phyloP scores from a whole-genome alignment of 2,329 filamentous ascomycete genomes.

The Sclerotinia subarctica region DNA sequence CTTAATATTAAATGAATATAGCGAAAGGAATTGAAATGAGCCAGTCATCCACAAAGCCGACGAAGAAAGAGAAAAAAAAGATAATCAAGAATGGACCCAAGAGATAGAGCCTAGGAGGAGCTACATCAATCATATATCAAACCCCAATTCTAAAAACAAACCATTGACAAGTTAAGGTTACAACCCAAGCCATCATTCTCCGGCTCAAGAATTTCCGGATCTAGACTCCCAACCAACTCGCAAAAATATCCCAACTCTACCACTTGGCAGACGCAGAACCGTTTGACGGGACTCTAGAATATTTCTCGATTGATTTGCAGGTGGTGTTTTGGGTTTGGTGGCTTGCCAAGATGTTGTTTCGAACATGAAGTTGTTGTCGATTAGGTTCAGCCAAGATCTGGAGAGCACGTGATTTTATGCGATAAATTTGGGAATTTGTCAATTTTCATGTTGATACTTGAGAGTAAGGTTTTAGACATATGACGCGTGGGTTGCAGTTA shows the following conservation, averaged over 20 bases:
- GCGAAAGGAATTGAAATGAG: neutral
- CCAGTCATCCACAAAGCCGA: slow-evolving; percentile 7
- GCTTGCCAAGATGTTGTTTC: slow-evolving; percentile 6
- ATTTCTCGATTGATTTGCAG: too few relatives aligned
- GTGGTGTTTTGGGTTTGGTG: neutral
- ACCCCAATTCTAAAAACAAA: slow-evolving; percentile 11
- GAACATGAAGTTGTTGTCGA: neutral
- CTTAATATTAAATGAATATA: neutral
- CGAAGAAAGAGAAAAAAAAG: neutral
- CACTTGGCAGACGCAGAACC: neutral
- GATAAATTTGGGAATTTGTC: neutral
- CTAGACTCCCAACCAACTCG: neutral
- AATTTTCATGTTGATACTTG: neutral
- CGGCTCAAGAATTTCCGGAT: neutral
- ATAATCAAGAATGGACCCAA: neutral
- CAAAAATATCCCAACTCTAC: neutral
- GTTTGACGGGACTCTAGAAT: slow-evolving; percentile 2
- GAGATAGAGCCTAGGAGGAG: neutral
- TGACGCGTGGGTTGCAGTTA: too few relatives aligned
- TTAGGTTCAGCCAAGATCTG: neutral
- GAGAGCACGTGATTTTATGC: neutral
- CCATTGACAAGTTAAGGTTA: neutral
- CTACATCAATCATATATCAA: neutral
- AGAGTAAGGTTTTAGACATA: too few relatives aligned
- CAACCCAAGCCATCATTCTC: neutral